phyloP scores from a whole-genome alignment of 495 filamentous ascomycete species.

The Sabuloglossum arenarium region DNA sequence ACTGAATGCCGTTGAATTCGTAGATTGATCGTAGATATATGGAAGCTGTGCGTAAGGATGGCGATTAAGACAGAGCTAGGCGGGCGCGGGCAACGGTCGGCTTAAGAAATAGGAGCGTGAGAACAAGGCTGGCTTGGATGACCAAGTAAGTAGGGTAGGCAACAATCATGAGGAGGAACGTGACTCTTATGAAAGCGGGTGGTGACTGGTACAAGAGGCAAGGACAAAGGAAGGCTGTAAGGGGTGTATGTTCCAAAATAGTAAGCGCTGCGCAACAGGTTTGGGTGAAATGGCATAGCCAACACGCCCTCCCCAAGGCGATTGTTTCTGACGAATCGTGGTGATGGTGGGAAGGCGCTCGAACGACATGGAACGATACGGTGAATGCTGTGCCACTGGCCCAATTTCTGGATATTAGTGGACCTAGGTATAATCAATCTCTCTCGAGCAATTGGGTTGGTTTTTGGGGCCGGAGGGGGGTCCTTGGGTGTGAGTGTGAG shows the following conservation, averaged over 20 bases:
- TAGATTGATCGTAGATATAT: background rate
- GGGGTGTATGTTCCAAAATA: background rate
- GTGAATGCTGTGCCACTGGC: constrained; percentile 1
- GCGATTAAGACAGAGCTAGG: background rate
- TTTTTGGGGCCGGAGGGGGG: too few species aligned
- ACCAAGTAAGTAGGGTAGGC: background rate
- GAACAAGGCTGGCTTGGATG: background rate
- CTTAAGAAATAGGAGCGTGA: background rate
- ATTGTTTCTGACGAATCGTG: background rate
- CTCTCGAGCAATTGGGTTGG: background rate
- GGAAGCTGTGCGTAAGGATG: background rate
- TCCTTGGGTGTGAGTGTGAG: background rate
- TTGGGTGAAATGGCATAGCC: background rate
- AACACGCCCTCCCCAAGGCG: background rate
- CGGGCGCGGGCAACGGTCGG: constrained; percentile 3
- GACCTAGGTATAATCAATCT: background rate
- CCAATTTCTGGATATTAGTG: background rate
- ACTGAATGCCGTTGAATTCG: background rate
- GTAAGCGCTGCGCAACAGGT: constrained; percentile 1
- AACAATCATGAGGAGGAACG: background rate
- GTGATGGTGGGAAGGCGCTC: background rate
- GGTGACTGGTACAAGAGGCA: constrained; percentile 1
- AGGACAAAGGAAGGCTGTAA: background rate
- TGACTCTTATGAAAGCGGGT: constrained; percentile 3
- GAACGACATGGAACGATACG: background rate